Evolutionary conservation across 2,329 filamentous ascomycete species (phyloP), one percentile per base, ranked within the genome.

Genomic region (Aspergillus fijiensis): DNA sequence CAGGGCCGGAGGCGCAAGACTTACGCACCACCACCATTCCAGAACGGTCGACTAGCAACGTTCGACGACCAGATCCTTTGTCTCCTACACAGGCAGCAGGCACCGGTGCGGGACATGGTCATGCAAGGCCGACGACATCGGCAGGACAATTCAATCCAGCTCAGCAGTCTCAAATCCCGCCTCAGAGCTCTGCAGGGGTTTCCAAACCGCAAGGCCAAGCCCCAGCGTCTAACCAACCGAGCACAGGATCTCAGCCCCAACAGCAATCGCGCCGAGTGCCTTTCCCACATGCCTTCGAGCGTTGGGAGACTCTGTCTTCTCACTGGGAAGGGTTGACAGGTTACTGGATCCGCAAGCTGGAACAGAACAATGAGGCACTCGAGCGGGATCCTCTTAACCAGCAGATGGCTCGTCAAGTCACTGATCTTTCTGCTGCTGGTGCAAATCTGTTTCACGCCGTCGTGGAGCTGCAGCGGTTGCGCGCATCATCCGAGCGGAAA

Each of bases 281-380:
- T 0, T 98, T 99, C 66, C 95, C 95, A 0, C 95, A 98, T 76
- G 95, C 95, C 0, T 99, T 99, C 70, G 94, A 99, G 76, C 86
- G 95, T 61, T 99, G 95, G 95, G 95, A 99, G 74, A 94, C 91
- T 0, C 79, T 99, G 2, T 99, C 95, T 0, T 96, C 95, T 5
- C 94, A 98, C 69, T 99, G 95, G 95, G 95, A 99, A 75, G 95
- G 95, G 4, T 83, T 99, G 60, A 98, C 95, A 0, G 94, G 92
- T 60, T 98, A 96, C 77, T 99, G 95, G 94, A 95, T 99, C 65
- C 89, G 92, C 51, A 88, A 92, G 67, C 82, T 99, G 7, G 91
- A 99, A 76, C 88, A 95, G 73, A 96, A 96, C 72, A 89, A 90
- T 29, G 88, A 92, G 57, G 92, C 96, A 65, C 85, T 96, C 45